Conservation (phyloP, 2,329 filamentous ascomycete species). For the Fusarium goolgardi region DNA sequence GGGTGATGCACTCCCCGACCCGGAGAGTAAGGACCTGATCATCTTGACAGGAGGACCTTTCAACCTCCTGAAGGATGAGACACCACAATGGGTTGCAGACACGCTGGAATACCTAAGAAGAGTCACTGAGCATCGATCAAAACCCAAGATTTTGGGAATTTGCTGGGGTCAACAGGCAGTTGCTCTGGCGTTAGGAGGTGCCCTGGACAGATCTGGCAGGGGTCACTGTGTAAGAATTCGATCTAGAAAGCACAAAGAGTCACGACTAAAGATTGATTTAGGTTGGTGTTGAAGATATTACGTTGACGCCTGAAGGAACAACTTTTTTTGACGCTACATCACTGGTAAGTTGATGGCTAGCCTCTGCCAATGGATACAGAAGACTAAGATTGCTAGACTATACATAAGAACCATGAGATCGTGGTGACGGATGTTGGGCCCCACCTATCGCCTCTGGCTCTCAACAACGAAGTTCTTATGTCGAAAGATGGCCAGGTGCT, state of each 20-base stretch:
- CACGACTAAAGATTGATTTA: background rate
- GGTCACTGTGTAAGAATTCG: background rate
- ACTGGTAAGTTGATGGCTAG: background rate
- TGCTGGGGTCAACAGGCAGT: slow-evolving; percentile 15
- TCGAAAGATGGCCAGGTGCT: background rate
- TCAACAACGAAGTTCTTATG: background rate
- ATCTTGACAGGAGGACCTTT: slow-evolving; percentile 8
- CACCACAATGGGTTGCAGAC: background rate
- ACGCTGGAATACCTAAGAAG: background rate
- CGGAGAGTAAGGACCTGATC: background rate
- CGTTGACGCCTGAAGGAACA: background rate
- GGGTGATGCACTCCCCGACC: background rate
- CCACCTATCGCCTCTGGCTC: background rate
- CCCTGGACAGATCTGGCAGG: background rate
- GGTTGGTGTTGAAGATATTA: background rate
- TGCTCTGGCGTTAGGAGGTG: background rate
- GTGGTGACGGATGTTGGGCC: background rate
- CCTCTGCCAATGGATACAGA: fast-evolving
- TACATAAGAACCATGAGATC: slow-evolving; percentile 10
- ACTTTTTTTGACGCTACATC: background rate
- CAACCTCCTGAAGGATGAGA: background rate
- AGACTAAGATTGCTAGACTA: background rate
- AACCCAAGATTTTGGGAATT: background rate
- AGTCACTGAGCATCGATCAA: background rate
- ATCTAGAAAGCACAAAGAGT: fast-evolving